Evolutionary conservation across 176 grass and related monocot genomes (phyloP).

Genomic region (Coix lacrymajobi): DNA sequence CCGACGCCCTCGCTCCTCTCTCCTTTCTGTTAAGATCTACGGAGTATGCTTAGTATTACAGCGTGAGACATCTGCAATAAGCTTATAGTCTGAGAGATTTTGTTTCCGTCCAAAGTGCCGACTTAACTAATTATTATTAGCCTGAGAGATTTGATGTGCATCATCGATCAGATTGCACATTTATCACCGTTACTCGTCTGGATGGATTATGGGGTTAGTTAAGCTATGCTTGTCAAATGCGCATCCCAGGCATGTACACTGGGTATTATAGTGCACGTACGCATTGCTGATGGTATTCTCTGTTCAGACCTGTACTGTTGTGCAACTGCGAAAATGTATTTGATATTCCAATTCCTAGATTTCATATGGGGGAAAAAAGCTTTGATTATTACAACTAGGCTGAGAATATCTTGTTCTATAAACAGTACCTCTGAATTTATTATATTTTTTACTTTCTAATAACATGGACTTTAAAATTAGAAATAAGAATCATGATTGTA

Average conservation of each 20-base stretch:
- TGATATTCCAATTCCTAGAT: background rate
- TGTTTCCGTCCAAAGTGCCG: background rate
- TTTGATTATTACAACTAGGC: background rate
- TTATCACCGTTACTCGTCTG: background rate
- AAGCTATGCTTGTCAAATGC: background rate
- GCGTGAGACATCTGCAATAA: background rate
- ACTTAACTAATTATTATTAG: background rate
- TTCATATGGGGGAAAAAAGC: background rate
- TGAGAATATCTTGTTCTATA: background rate
- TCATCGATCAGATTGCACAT: background rate
- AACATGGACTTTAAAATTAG: slow-evolving; percentile 20
- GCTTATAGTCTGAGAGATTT: background rate
- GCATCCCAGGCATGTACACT: background rate
- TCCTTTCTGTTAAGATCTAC: background rate
- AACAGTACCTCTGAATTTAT: background rate
- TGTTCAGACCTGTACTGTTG: background rate
- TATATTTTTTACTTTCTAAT: slow-evolving; percentile 6
- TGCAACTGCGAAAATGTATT: background rate
- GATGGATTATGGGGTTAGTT: background rate
- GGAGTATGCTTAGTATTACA: background rate
- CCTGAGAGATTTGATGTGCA: background rate
- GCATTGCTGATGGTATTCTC: background rate
- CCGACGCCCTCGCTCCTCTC: background rate
- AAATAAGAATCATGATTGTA: slow-evolving; percentile 22
- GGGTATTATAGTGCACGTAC: background rate